Base-by-base conservation (phyloP, 768 basidiomycete genomes). In the Cyathus striatus region DNA sequence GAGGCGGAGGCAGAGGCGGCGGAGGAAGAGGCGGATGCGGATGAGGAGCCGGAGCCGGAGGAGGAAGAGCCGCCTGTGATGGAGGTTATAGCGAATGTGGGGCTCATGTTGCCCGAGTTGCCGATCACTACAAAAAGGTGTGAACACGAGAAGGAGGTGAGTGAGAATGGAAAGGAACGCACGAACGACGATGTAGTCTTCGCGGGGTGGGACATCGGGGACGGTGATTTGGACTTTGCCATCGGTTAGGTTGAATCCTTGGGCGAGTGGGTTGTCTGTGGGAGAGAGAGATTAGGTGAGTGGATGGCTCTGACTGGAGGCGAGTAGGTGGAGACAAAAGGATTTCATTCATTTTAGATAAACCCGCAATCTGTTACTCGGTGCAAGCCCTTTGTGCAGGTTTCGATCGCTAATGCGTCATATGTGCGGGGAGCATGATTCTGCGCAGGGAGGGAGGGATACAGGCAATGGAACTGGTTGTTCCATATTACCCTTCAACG, bases 131-230 rank as follows among this genome's bases (percentile, higher is more conserved):
- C 3, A 25, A 51, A 20, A 20, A 14, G 35, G 18, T 37, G n/a
- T n/a, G 35, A 14, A 14, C 35, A n/a, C 18, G 10, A 37, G 2
- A 17, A 45, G 20, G 44, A 12, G 38, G 34, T 44, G 40, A 36
- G 45, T 41, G 43, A 21, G 17, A 47, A 20, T 22, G 38, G 17
- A 38, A 20, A 22, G 3, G 24, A n/a, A 77, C 84, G 68, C 55
- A 86, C 85, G 53, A 46, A 75, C 81, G 54, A 88, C 61, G 42
- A 80, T 71, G 49, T 84, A 88, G 58, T 78, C 65, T 30, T 61
- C 47, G 24, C 71, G 54, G 6, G 64, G 53, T 3, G 56, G 33
- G 4, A 81, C 72, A 5, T 59, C 16, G 0, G 85, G 85, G 17
- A 87, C 79, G 0, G 58, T 69, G 43, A 87, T 52, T 12, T 65